These are phyloP conservation scores for Comarum palustre DNA, from an alignment of 306 rosid genomes.

Conservation along the genomic window DNA sequence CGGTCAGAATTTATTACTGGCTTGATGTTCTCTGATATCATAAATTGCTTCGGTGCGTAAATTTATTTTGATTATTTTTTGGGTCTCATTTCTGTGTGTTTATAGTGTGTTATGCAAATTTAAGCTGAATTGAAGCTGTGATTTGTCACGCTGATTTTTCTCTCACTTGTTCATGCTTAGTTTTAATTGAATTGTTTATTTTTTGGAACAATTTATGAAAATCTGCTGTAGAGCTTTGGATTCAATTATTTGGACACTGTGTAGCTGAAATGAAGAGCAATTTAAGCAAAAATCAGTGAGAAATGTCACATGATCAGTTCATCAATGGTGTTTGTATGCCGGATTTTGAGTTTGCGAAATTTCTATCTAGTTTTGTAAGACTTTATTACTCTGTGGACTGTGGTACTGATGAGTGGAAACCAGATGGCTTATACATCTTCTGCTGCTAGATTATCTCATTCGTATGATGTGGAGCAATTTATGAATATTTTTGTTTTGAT, in stretches of 20 bases:
- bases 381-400: neutral
- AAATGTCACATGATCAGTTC: neutral
- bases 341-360: neutral
- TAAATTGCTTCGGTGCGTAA: conserved; percentile 59
- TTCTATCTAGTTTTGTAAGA: neutral
- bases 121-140: conserved; percentile 6
- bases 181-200: neutral
- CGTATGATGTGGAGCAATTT: neutral
- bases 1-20: conserved; percentile 32
- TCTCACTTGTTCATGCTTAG: neutral
- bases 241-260: neutral
- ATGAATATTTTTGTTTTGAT: neutral
- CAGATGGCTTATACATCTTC: neutral
- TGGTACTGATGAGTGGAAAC: neutral
- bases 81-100: neutral
- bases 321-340: neutral
- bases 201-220: neutral
- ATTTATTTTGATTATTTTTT: neutral
- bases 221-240: neutral
- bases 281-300: conserved; percentile 1
- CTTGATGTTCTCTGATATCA: conserved; percentile 53
- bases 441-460: neutral
- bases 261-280: neutral
- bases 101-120: neutral
- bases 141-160: neutral